These are phyloP conservation scores for Calocybe indica DNA, from an alignment of 768 basidiomycete species.

Conservation along the genomic window DNA sequence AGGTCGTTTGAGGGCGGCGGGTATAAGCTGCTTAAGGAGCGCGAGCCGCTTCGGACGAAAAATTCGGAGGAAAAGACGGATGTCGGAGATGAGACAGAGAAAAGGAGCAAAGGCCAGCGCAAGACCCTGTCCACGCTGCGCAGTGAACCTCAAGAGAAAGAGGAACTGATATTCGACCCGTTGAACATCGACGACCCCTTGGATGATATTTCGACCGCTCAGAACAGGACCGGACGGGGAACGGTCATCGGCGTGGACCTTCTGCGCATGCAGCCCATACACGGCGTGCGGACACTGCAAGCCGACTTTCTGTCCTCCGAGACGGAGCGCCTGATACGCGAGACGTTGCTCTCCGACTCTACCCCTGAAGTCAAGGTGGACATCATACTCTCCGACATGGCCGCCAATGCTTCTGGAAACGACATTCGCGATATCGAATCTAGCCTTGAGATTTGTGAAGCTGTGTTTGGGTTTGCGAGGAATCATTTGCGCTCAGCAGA, in stretches of 20 bases:
- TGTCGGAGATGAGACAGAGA: constrained; percentile 1
- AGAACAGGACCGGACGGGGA: neutral
- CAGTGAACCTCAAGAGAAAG: constrained; percentile 4
- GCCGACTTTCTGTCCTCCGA: constrained; percentile 69
- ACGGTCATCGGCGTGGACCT: constrained; percentile 77
- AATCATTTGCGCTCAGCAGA: constrained; percentile 44
- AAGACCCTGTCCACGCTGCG: neutral
- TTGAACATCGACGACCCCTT: constrained; percentile 31
- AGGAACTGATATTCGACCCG: constrained; percentile 29
- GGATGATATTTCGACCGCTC: neutral
- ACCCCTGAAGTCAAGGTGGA: constrained; percentile 50
- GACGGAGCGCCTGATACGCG: constrained; percentile 40
- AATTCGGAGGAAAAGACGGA: neutral
- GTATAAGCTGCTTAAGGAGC: neutral
- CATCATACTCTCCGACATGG: constrained; percentile 87
- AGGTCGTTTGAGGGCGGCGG: neutral
- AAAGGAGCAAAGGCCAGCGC: neutral
- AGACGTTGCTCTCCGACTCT: constrained; percentile 19
- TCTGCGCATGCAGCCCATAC: constrained; percentile 64
- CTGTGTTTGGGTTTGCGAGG: constrained; percentile 65
- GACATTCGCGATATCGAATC: constrained; percentile 55
- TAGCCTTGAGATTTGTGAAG: constrained; percentile 67
- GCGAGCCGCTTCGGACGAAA: neutral
- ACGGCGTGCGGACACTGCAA: constrained; percentile 66
- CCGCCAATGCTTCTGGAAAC: constrained; percentile 76